Base-by-base conservation (phyloP, 2,329 filamentous ascomycete genomes). In the Fusarium penzigii region DNA sequence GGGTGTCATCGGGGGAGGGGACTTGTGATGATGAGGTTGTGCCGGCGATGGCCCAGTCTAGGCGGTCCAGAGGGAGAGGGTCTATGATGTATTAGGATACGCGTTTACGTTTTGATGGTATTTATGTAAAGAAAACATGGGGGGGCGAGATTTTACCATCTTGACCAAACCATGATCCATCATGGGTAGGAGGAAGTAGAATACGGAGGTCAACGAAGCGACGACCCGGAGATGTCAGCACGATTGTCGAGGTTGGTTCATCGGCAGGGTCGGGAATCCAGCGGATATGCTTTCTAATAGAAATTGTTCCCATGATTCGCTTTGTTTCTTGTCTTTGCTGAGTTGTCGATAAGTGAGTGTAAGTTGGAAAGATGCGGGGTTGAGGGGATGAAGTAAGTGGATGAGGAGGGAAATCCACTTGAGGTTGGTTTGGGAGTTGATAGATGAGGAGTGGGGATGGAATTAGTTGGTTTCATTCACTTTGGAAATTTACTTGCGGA, bases 21-120 rank as follows among this genome's bases (percentile, higher is more conserved):
- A 56, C 53, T 6, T 61, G 51, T 29, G 60, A 55, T 1, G 74
- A 77, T 0, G 71, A 73, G 0, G 82, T 81, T 1, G 69, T 75
- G 2, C 86, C 86, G 0, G 81, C 82, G 58, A 88, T 85, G 5
- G 80, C 85, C 86, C 86, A 89, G 59, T 88, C 84, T 2, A 89
- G 73, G 1, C 72, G 63, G 16, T 67, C 57, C 8, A 64, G 41
- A 0, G 64, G 52, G 1, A 70, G 54, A 2, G 51, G 49, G 12
- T 61, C 65, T 62, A 0, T 12, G 1, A 29, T 6, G 6, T 3
- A 25, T 63, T 7, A 58, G 39, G 9, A 25, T 9, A 13, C 12
- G 1, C 3, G 32, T 9, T 3, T 25, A 17, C n/a, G n/a, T n/a
- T n/a, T n/a, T n/a, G n/a, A n/a, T n/a, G n/a, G n/a, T n/a, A n/a